Base-by-base conservation (phyloP, 108 stramenopile species). In the Fistulifera pelliculosa region DNA sequence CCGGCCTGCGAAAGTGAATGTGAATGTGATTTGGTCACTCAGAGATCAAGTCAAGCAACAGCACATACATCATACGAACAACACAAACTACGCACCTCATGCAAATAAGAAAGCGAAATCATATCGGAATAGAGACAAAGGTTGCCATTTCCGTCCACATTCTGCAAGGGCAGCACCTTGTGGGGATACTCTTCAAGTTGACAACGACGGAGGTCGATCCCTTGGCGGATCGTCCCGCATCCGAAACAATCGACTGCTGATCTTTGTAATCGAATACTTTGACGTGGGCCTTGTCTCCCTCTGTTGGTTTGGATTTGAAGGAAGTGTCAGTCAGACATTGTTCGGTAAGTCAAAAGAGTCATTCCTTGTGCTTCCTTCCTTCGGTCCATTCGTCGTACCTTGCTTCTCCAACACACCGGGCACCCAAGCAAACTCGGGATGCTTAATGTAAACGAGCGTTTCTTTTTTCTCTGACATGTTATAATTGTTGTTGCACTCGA, bases 41-140 rank as follows among this genome's bases (percentile, higher is more conserved):
- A n/a, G n/a, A n/a, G n/a, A n/a, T n/a, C n/a, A n/a, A n/a, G n/a
- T n/a, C n/a, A n/a, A n/a, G n/a, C n/a, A n/a, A n/a, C n/a, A n/a
- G n/a, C n/a, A n/a, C n/a, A n/a, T n/a, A n/a, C n/a, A n/a, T n/a
- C n/a, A n/a, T n/a, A n/a, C n/a, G n/a, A n/a, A n/a, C n/a, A n/a
- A n/a, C n/a, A n/a, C n/a, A n/a, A n/a, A n/a, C n/a, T n/a, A n/a
- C 76, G 16, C 61, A 73, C 77, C 73, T 97, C 96, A 73, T 95
- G 94, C 60, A 97, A 70, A 52, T 88, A 68, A 11, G 85, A 68
- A 8, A 97, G 79, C 50, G 83, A 65, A 10, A 82, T 83, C 80
- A 97, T 86, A 60, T 97, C 96, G 1, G 70, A 49, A 53, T 61
- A 71, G 4, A 57, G 53, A 19, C 42, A 47, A 28, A 79, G 42